phyloP scores from a whole-genome alignment of 352 stramenopile genomes.

The Phytophthora megakarya region DNA sequence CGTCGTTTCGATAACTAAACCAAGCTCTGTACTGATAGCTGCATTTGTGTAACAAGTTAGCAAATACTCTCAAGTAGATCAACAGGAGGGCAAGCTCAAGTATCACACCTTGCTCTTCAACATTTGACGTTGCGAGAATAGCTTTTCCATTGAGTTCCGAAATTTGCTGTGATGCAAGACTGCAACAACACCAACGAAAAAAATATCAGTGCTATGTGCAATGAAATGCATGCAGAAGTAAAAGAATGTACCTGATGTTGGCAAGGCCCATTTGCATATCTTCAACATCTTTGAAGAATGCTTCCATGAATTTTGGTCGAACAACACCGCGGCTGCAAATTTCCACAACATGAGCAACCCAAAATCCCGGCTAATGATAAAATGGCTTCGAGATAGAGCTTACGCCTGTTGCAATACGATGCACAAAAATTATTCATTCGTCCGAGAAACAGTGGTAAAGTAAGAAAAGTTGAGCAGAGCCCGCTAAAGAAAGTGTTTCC shows the following conservation, averaged over 20 bases:
- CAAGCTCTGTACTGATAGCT: conserved; percentile 92
- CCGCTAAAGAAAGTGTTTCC: too few species aligned
- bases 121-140: conserved; percentile 92
- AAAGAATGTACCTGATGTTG: conserved; percentile 71
- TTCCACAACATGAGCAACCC: background rate
- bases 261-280: conserved; percentile 93
- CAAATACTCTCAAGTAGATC: too few species aligned
- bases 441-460: too few species aligned
- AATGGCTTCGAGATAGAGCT: background rate
- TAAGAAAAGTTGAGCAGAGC: too few species aligned
- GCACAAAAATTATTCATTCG: too few species aligned
- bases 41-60: background rate
- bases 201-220: background rate
- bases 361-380: background rate
- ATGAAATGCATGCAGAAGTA: background rate
- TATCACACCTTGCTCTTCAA: conserved; percentile 81
- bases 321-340: conserved; percentile 48
- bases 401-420: background rate
- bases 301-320: conserved; percentile 92
- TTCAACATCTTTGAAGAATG: conserved; percentile 96
- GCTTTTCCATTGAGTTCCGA: conserved; percentile 93
- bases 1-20: conserved; percentile 89
- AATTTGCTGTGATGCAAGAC: conserved; percentile 91
- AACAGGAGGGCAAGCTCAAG: too few species aligned
- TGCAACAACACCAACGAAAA: conserved; percentile 21